A percentile compares a stretch with the other conserved stretches of the same genome.
These are phyloP conservation scores for Russula brevipes DNA, from an alignment of 768 basidiomycete genomes.

Conservation along the genomic window DNA sequence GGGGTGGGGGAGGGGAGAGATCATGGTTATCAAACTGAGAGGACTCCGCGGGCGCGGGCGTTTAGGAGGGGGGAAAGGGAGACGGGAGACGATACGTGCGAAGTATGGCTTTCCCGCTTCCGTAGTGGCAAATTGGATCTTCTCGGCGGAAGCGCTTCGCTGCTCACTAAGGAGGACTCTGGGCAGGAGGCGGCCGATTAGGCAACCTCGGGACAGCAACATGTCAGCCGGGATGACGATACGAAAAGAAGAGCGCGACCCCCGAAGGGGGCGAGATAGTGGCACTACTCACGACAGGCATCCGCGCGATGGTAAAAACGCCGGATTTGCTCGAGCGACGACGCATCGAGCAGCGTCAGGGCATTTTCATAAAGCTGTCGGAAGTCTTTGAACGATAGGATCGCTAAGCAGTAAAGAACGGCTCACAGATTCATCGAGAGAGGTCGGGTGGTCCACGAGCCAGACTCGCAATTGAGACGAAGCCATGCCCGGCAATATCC, in stretches of 20 bases:
- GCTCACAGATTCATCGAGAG: conserved; percentile 20
- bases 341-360: conserved; percentile 52
- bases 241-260: not conserved
- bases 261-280: not conserved
- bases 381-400: not conserved
- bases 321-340: conserved; percentile 51
- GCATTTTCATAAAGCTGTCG: conserved; percentile 58
- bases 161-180: conserved; percentile 56
- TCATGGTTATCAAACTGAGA: not conserved
- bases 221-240: not conserved
- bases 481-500: not conserved
- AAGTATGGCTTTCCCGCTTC: conserved; percentile 72
- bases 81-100: conserved; percentile 37
- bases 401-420: not conserved
- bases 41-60: not conserved
- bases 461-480: conserved; percentile 14
- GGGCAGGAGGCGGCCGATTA: conserved; percentile 72
- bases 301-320: conserved; percentile 70
- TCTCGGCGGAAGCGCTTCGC: conserved; percentile 44
- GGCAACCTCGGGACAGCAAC: conserved; percentile 46
- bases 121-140: conserved; percentile 53
- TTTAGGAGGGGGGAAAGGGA: not conserved
- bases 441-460: conserved; percentile 21
- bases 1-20: not conserved
- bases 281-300: conserved; percentile 51